Percentiles rank a stretch among this genome's conserved stretches.
phyloP scores from a whole-genome alignment of 106 monocot species.

The Allium cepa region DNA sequence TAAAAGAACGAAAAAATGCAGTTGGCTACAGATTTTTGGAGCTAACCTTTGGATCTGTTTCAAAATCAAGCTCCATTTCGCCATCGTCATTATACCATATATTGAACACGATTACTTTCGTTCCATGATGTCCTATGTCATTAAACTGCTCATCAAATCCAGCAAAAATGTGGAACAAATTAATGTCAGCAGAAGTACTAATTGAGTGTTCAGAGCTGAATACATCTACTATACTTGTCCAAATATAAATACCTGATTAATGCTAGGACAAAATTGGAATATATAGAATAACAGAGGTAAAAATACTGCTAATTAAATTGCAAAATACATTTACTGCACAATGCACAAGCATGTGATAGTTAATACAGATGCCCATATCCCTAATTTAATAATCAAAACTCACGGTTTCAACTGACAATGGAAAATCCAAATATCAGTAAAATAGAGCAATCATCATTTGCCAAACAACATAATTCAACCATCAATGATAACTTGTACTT shows the following conservation, averaged over 20 bases:
- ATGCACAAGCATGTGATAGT: too few relatives aligned
- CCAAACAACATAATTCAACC: too few relatives aligned
- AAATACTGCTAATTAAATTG: too few relatives aligned
- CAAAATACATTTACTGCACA: too few relatives aligned
- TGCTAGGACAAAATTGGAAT: neutral
- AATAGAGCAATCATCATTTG: too few relatives aligned
- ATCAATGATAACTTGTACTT: too few relatives aligned
- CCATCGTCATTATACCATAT: slow-evolving; percentile 86
- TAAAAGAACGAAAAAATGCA: neutral
- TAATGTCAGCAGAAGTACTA: slow-evolving; percentile 4
- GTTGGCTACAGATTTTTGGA: slow-evolving; percentile 1
- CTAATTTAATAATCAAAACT: too few relatives aligned
- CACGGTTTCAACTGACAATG: too few relatives aligned
- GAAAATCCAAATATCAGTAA: too few relatives aligned
- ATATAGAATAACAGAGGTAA: neutral
- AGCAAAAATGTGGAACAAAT: slow-evolving; percentile 29
- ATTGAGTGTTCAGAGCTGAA: too few relatives aligned
- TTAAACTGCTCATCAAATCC: slow-evolving; percentile 72
- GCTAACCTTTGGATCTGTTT: slow-evolving; percentile 56
- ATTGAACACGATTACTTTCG: slow-evolving; percentile 78
- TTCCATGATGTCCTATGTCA: slow-evolving; percentile 83
- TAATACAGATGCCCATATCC: too few relatives aligned
- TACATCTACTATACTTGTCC: too few relatives aligned
- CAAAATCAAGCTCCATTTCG: slow-evolving; percentile 83
- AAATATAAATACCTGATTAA: neutral